Evolutionary conservation across 768 basidiomycete genomes (phyloP).

Genomic region (Suillus variegatus): DNA sequence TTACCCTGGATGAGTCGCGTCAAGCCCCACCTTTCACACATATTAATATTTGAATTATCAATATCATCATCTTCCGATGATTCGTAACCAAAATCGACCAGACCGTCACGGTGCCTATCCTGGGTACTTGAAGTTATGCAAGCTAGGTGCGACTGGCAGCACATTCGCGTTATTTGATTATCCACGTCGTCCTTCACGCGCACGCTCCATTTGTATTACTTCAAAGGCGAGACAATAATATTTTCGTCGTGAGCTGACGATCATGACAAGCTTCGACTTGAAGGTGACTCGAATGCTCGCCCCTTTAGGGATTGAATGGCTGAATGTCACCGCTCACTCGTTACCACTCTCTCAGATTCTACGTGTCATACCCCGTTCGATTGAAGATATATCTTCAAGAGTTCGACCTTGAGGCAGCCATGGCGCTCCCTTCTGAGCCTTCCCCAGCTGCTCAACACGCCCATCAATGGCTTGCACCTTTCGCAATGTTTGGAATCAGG

Average conservation of each 20-base stretch:
- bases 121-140: not conserved
- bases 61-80: not conserved
- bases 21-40: no score
- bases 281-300: not conserved
- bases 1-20: no score
- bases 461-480: not conserved
- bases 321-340: not conserved
- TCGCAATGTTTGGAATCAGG: not conserved
- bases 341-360: not conserved
- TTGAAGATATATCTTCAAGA: no score
- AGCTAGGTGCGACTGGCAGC: not conserved
- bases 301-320: not conserved
- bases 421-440: no score
- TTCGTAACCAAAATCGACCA: not conserved
- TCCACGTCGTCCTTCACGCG: no score
- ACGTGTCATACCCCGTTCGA: not conserved
- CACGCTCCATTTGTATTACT: no score
- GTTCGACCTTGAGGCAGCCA: no score
- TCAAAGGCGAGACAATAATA: no score
- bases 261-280: not conserved
- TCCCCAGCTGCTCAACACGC: no score
- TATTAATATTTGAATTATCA: not conserved
- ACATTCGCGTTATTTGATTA: not conserved
- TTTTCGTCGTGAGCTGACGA: not conserved
- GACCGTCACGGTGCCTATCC: not conserved